A percentile compares a stretch with the other conserved stretches of the same genome.
Evolutionary conservation across 176 grass and related monocot species (phyloP).

Genomic region (Hsuehochloa calcarea): DNA sequence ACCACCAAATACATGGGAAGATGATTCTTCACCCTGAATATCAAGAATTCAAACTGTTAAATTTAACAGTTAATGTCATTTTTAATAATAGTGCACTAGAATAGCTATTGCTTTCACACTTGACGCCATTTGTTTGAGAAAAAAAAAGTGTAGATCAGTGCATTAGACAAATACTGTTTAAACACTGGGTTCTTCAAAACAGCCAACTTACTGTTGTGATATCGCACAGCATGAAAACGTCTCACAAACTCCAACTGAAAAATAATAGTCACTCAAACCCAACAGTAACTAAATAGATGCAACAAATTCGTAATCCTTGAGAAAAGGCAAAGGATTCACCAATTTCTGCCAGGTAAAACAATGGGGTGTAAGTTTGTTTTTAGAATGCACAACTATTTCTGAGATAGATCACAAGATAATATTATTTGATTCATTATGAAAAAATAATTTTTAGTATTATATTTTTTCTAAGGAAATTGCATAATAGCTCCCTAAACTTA

Average conservation of each 20-base stretch:
- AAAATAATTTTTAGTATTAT: neutral
- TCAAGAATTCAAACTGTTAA: constrained; percentile 16
- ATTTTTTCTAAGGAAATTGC: neutral
- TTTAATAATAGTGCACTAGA: neutral
- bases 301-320: neutral
- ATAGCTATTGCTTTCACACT: neutral
- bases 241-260: neutral
- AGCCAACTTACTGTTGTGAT: neutral
- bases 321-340: neutral
- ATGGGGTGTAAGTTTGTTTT: neutral
- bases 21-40: constrained; percentile 49
- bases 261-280: neutral
- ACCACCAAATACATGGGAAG: constrained; percentile 33
- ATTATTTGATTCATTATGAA: neutral
- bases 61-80: neutral
- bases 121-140: neutral
- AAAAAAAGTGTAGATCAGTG: neutral
- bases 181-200: constrained; percentile 14
- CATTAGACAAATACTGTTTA: constrained; percentile 2
- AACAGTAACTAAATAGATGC: neutral
- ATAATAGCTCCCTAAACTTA: neutral
- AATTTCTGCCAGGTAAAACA: neutral
- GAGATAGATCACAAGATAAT: neutral
- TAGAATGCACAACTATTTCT: neutral
- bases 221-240: neutral